These are phyloP conservation scores for Trichosporon sp. DNA, from an alignment of 1,284 basidiomycete genomes.

Conservation along the genomic window DNA sequence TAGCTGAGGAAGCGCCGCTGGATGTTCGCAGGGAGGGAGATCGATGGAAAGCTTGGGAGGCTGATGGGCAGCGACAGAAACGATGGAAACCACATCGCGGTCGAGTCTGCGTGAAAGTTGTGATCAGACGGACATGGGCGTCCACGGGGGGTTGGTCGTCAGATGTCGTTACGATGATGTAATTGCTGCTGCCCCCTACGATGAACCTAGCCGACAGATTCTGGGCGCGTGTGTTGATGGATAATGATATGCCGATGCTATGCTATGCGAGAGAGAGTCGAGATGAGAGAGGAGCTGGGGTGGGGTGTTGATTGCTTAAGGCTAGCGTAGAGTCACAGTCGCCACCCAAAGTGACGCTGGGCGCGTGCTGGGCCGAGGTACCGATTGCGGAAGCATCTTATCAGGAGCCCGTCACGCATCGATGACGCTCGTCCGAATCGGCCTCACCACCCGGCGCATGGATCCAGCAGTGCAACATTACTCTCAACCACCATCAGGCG, in stretches of 20 bases:
- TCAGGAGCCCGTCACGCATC: slow-evolving; percentile 1
- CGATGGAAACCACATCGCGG: slow-evolving; percentile 38
- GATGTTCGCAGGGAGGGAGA: slow-evolving; percentile 70
- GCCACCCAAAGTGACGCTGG: slow-evolving; percentile 6
- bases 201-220: no score
- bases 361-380: background rate
- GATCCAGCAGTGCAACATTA: background rate
- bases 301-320: background rate
- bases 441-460: background rate
- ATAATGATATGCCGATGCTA: background rate
- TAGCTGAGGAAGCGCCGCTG: slow-evolving; percentile 88
- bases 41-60: slow-evolving; percentile 37
- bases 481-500: background rate
- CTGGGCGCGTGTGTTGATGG: background rate
- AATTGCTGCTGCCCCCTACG: background rate
- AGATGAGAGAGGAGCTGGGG: background rate
- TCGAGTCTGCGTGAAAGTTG: background rate
- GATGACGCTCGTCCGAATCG: background rate
- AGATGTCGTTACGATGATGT: background rate
- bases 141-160: background rate
- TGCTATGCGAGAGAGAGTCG: background rate
- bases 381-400: slow-evolving; percentile 8
- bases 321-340: background rate
- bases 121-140: background rate
- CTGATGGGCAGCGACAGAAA: slow-evolving; percentile 37